A percentile compares a stretch with the other conserved stretches of the same genome.
These are phyloP conservation scores for Gracilaria vermiculophylla DNA, from an alignment of 23 red algal species.

Conservation along the genomic window DNA sequence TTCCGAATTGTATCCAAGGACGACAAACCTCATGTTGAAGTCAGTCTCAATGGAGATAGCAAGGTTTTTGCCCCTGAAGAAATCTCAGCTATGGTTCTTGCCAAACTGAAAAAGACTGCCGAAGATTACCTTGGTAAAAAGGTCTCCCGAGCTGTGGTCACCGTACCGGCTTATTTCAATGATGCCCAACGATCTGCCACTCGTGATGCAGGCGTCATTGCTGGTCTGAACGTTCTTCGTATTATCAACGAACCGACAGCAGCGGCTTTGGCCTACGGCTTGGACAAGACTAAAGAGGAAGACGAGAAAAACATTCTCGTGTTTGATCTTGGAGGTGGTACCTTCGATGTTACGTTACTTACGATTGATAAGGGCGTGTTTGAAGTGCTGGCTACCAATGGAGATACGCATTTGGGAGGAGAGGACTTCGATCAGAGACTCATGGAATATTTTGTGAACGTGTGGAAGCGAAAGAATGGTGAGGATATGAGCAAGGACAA, in stretches of 20 bases:
- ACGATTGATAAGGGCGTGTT: constrained; percentile 98
- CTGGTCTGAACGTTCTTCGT: constrained; percentile 90
- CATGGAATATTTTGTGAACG: constrained; percentile 97
- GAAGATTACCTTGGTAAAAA: constrained; percentile 93
- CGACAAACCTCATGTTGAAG: constrained; percentile 92
- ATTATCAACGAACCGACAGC: constrained; percentile 99
- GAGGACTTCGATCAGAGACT: constrained; percentile 99
- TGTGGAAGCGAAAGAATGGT: constrained; percentile 91
- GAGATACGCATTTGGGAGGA: constrained; percentile 97
- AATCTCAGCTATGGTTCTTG: constrained; percentile 95
- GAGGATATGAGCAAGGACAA: constrained; percentile 87
- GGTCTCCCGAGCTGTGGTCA: constrained; percentile 86
- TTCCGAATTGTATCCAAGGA: constrained; percentile 88
- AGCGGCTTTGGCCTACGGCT: constrained; percentile 93
- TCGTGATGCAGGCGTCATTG: constrained; percentile 93
- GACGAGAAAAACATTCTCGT: constrained; percentile 96
- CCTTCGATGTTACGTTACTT: constrained; percentile 97
- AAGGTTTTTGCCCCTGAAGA: constrained; percentile 95
- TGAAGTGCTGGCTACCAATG: constrained; percentile 96
- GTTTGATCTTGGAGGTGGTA: constrained; percentile 97
- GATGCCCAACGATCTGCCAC: constrained; percentile 97
- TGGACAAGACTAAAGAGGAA: constrained; percentile 91
- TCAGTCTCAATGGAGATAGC: constrained; percentile 77
- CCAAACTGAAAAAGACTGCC: constrained; percentile 95
- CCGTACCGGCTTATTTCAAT: constrained; percentile 97